Conservation (phyloP, 495 filamentous ascomycete species). For the Podospora comata region DNA sequence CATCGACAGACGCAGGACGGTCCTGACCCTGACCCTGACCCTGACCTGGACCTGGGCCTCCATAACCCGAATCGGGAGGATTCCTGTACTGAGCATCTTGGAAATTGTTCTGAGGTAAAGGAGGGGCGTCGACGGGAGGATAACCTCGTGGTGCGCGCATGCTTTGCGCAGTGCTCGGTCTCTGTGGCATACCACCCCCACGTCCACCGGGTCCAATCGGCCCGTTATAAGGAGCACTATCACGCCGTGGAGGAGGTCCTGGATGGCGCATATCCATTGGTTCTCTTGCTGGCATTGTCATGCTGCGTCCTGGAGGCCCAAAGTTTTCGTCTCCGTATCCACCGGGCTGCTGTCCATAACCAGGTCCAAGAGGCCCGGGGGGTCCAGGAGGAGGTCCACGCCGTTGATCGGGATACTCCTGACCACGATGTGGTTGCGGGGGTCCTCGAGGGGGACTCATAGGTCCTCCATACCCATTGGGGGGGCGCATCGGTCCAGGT, state of each 20-base stretch:
- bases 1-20: conserved; percentile 42
- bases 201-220: conserved; percentile 37
- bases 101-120: conserved; percentile 31
- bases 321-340: conserved; percentile 38
- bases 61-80: conserved; percentile 27
- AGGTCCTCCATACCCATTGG: conserved; percentile 34
- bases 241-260: conserved; percentile 34
- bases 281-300: conserved; percentile 52
- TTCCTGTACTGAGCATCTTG: conserved; percentile 24
- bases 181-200: conserved; percentile 28
- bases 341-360: conserved; percentile 27
- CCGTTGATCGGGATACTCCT: conserved; percentile 42
- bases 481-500: conserved; percentile 32
- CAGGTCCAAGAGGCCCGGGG: conserved; percentile 31
- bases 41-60: background rate
- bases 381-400: conserved; percentile 39
- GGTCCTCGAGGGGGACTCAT: conserved; percentile 39
- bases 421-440: conserved; percentile 35
- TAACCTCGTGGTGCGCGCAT: conserved; percentile 47
- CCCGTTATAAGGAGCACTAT: conserved; percentile 44
- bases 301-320: conserved; percentile 46
- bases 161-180: conserved; percentile 49
- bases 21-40: conserved; percentile 10
- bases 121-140: conserved; percentile 40
- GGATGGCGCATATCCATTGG: conserved; percentile 36